Evolutionary conservation across 2,329 filamentous ascomycete genomes (phyloP).

Genomic region (Magnaporthales sp.): DNA sequence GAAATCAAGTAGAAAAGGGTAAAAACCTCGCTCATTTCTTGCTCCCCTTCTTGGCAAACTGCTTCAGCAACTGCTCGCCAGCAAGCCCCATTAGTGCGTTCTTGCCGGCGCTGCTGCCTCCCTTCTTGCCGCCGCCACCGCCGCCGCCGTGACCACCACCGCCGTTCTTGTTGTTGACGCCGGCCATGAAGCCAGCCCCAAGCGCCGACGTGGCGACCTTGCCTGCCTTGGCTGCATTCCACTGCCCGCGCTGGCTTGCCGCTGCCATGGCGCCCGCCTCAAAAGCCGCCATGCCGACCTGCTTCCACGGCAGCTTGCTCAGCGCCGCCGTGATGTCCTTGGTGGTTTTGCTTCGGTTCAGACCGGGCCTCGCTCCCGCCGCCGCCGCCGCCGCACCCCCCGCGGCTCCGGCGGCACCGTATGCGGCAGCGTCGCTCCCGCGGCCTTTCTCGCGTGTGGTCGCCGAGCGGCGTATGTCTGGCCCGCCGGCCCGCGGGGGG

Average conservation of each 20-base stretch:
- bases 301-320: slow-evolving; percentile 2
- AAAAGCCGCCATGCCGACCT: slow-evolving; percentile 1
- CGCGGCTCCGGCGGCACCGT: neutral
- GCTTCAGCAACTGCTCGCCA: slow-evolving; percentile 2
- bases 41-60: slow-evolving; percentile 1
- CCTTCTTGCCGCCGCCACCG: neutral
- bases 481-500: neutral
- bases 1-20: neutral
- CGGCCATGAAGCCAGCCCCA: slow-evolving; percentile 2
- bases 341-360: slow-evolving; percentile 4
- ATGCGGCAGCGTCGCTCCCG: neutral
- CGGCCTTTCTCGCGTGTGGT: neutral
- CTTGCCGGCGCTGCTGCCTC: neutral
- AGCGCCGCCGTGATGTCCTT: neutral
- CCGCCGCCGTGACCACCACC: neutral
- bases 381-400: neutral
- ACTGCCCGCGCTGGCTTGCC: neutral
- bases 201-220: neutral
- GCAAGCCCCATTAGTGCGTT: neutral
- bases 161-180: neutral
- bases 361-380: neutral
- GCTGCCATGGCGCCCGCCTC: slow-evolving; percentile 1
- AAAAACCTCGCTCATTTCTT: neutral
- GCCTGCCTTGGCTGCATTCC: neutral
- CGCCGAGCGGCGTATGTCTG: neutral